These are phyloP conservation scores for Nicotiana noctiflora DNA, from an alignment of 257 asterid genomes.

Conservation along the genomic window DNA sequence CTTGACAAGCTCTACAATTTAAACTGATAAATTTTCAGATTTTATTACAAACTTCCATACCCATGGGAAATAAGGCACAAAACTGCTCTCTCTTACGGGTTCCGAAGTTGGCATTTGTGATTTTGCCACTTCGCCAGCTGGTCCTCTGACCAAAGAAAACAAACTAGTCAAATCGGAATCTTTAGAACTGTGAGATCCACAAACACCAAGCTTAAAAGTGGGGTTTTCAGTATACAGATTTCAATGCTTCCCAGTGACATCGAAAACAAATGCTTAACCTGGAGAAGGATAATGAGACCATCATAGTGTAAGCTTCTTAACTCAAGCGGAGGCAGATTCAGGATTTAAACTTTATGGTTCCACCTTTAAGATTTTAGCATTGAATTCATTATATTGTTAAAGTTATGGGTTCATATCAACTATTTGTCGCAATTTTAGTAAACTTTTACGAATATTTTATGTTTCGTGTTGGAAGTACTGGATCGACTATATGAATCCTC, in stretches of 20 bases:
- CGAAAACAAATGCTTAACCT: neutral
- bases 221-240: neutral
- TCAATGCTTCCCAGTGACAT: neutral
- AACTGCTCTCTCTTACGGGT: neutral
- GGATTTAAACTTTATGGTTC: too few relatives aligned
- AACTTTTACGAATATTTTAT: too few relatives aligned
- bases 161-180: neutral
- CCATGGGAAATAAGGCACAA: neutral
- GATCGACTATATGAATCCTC: neutral
- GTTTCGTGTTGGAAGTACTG: too few relatives aligned
- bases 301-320: slow-evolving; percentile 3
- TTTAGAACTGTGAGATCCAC: neutral
- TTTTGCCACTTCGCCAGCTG: neutral
- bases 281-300: neutral
- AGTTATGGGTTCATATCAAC: too few relatives aligned
- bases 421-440: too few relatives aligned
- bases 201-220: neutral
- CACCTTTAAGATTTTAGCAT: too few relatives aligned
- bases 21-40: neutral
- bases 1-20: neutral
- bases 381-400: too few relatives aligned
- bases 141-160: neutral
- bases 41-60: neutral
- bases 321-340: neutral
- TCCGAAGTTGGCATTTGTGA: neutral